Conservation (phyloP, 2,329 filamentous ascomycete species). For the Exophiala bonariae region DNA sequence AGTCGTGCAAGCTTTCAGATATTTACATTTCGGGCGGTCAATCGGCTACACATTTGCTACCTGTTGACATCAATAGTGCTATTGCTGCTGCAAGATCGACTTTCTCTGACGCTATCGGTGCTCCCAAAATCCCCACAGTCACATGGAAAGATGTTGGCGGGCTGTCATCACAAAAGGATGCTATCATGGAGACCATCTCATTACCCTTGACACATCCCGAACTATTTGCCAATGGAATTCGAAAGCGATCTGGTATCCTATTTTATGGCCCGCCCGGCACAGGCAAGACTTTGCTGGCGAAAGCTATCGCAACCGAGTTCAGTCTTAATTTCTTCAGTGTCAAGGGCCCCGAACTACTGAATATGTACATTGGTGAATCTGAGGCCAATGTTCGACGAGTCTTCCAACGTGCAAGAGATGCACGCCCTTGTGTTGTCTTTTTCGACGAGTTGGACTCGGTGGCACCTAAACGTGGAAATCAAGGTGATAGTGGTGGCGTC, state of each 20-base stretch:
- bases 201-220: slow-evolving; percentile 88
- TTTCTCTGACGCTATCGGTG: slow-evolving; percentile 95
- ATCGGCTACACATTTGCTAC: slow-evolving; percentile 73
- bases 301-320: slow-evolving; percentile 91
- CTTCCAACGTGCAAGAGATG: slow-evolving; percentile 83
- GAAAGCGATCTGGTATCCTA: slow-evolving; percentile 90
- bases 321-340: slow-evolving; percentile 93
- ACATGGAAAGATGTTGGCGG: slow-evolving; percentile 96
- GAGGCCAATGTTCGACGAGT: slow-evolving; percentile 89
- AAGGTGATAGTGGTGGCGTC: slow-evolving; percentile 94
- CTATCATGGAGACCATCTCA: slow-evolving; percentile 96
- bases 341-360: slow-evolving; percentile 86
- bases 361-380: slow-evolving; percentile 95
- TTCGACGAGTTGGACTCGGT: slow-evolving; percentile 93
- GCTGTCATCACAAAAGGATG: slow-evolving; percentile 89
- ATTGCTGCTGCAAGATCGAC: slow-evolving; percentile 96
- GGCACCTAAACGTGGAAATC: slow-evolving; percentile 92
- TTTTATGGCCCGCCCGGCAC: slow-evolving; percentile 92
- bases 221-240: slow-evolving; percentile 95
- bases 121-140: slow-evolving; percentile 96
- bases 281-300: slow-evolving; percentile 88
- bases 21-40: slow-evolving; percentile 86
- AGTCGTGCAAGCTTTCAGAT: slow-evolving; percentile 50
- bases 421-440: slow-evolving; percentile 85
- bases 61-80: slow-evolving; percentile 83